Evolutionary conservation across 2,329 filamentous ascomycete genomes (phyloP).

Genomic region (Sarocladium strictum): DNA sequence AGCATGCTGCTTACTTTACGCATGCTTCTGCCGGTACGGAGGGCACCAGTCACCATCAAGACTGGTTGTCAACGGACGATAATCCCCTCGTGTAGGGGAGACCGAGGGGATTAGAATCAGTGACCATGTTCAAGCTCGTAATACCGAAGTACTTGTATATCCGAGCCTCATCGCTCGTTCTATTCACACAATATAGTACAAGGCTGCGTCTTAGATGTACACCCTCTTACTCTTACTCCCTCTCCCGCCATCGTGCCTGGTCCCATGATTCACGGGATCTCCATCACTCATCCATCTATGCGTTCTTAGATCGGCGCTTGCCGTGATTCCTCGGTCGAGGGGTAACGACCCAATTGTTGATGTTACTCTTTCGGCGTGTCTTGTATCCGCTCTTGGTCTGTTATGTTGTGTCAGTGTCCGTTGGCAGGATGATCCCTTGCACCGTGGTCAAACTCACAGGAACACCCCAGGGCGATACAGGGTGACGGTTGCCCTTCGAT

Average conservation of each 20-base stretch:
- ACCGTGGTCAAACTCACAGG: constrained; percentile 58
- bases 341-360: constrained; percentile 87
- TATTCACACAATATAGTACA: constrained; percentile 9
- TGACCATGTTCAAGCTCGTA: no score
- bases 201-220: not conserved
- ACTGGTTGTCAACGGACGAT: no score
- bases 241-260: not conserved
- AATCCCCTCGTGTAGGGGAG: no score
- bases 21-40: no score
- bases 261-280: not conserved
- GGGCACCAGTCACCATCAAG: no score
- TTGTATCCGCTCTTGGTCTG: constrained; percentile 84
- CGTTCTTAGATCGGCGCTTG: constrained; percentile 66
- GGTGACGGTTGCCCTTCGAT: constrained; percentile 95
- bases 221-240: not conserved
- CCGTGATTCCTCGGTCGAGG: constrained; percentile 84
- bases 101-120: no score
- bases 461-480: constrained; percentile 93
- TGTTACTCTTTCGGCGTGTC: constrained; percentile 80
- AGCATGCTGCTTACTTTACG: no score
- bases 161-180: not conserved
- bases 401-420: constrained; percentile 21
- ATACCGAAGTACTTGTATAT: no score
- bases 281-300: constrained; percentile 11
- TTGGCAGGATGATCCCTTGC: not conserved